Base-by-base conservation (phyloP, 441 rosid genomes). In the Sinapis alba region DNA sequence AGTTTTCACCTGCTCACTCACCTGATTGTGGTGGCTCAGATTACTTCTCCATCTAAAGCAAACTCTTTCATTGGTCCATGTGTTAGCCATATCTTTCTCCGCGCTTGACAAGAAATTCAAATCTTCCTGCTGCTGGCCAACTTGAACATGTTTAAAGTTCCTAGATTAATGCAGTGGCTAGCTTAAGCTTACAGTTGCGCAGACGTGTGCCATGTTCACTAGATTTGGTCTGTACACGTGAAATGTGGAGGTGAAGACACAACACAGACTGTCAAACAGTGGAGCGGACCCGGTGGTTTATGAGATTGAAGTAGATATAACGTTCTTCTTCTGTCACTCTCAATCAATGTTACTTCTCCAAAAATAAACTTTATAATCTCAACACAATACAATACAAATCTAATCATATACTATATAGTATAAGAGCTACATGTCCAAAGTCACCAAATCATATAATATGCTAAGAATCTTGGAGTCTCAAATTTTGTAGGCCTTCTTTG, bases 231-330 rank as follows among this genome's bases (percentile, higher is more conserved):
- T 0, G 0, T 1, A 62, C 75, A 69, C 70, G 61, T 76, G 75
- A 43, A 50, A 10, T 23, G 12, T 41, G 13, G 27, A 24, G 2
- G 21, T 20, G 26, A 41, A 4, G 70, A 76, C 75, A 76, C 70
- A 69, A 23, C 59, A 20, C 72, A 62, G 63, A 18, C 65, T 62
- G 71, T 69, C 58, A 21, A 6, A 20, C 70, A 70, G 75, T 76
- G 79, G 75, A 62, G 71, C 62, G 71, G 65, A 64, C 43, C 79
- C 45, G 10, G 9, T 13, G 8, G 57, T 68, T 36, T 15, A 60
- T 68, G 24, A 16, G 50, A 63, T 1, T 1, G 58, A 61, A 61
- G 24, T 75, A 69, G 69, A 61, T 50, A 28, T 28, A 28, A 28
- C 0, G 34, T 28, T 28, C 34, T 58, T 57, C 30, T 32, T 10